Base-by-base conservation (phyloP, 1,139 yeast species). In the Zygotorulaspora mrakii region DNA sequence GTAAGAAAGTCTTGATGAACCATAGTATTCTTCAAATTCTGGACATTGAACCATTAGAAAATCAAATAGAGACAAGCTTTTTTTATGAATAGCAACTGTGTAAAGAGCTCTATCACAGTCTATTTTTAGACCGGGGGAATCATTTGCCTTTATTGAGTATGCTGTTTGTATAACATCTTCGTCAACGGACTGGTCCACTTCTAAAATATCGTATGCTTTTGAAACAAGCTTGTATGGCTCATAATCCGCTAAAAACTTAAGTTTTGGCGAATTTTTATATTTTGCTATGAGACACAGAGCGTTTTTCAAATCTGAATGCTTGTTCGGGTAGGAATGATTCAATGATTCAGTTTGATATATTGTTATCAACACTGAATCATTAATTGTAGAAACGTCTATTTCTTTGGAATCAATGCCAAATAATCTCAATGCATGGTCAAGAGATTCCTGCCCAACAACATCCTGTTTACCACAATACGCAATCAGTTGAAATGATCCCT, bases 121-220 rank as follows among this genome's bases (percentile, higher is more conserved):
- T 32, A 17, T 57, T 46, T 40, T 64, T 49, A 43, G 58, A 38
- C 54, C 62, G 31, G 68, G 67, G 1, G 62, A 62, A 40, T 82
- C 91, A 35, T 74, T 74, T 3, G 73, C 63, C 45, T 79, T 79
- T 37, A 79, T 70, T 43, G 81, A 78, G 51, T 74, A 80, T 0
- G 89, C 87, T 1, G 91, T 82, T 23, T 78, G 70, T 3, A 83
- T 75, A 30, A 83, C 77, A 45, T 83, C 94, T 54, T 82, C 91
- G 55, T 82, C 94, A 3, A 86, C 81, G 5, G 76, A 70, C 25
- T 74, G 77, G 49, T 75, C 81, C 17, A 82, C 73, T 11, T 77
- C 81, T 34, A 87, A 63, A 11, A 73, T 70, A 1, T 70, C 70
- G 49, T 82, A 76, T 0, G 96, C 94, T 37, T 77, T 72, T 2